Conservation (phyloP, 352 stramenopile species). For the Pythium monospermum region DNA sequence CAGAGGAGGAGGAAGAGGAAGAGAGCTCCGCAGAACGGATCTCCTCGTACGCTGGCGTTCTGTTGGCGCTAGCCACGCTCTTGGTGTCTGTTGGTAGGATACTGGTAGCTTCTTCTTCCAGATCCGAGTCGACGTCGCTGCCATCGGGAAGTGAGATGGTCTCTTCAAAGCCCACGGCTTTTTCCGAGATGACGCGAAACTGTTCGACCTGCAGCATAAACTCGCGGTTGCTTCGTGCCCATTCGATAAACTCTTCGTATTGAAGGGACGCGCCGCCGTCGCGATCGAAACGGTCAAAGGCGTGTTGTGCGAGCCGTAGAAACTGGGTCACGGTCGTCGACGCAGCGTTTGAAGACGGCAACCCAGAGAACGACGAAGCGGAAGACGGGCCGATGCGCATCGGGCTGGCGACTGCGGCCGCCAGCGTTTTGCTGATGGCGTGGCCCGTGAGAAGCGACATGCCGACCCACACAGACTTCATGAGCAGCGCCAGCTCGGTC, state of each 20-base stretch:
- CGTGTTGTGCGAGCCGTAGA: slow-evolving; percentile 43
- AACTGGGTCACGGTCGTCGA: slow-evolving; percentile 14
- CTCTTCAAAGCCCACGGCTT: slow-evolving; percentile 57
- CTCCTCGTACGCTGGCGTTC: too few relatives aligned
- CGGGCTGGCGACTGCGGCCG: background rate
- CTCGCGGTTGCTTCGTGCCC: slow-evolving; percentile 74
- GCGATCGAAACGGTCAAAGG: slow-evolving; percentile 53
- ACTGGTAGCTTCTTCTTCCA: slow-evolving; percentile 37
- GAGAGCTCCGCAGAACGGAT: background rate
- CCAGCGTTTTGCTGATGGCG: background rate
- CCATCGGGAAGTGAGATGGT: slow-evolving; percentile 54
- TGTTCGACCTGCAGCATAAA: slow-evolving; percentile 85
- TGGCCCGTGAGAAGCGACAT: slow-evolving; percentile 60
- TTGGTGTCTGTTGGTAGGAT: too few relatives aligned
- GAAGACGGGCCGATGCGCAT: too few relatives aligned
- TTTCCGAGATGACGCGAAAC: slow-evolving; percentile 69
- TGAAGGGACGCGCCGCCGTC: slow-evolving; percentile 36
- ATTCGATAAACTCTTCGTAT: slow-evolving; percentile 80
- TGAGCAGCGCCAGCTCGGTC: slow-evolving; percentile 68
- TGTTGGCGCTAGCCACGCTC: too few relatives aligned
- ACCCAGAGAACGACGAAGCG: too few relatives aligned
- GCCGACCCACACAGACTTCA: slow-evolving; percentile 74
- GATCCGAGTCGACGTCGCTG: slow-evolving; percentile 72
- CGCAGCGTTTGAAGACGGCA: too few relatives aligned
- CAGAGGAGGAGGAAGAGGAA: background rate